Percentiles rank a stretch among this genome's conserved stretches.
Conservation (phyloP, 495 filamentous ascomycete genomes). For the Daldinia grandis region DNA sequence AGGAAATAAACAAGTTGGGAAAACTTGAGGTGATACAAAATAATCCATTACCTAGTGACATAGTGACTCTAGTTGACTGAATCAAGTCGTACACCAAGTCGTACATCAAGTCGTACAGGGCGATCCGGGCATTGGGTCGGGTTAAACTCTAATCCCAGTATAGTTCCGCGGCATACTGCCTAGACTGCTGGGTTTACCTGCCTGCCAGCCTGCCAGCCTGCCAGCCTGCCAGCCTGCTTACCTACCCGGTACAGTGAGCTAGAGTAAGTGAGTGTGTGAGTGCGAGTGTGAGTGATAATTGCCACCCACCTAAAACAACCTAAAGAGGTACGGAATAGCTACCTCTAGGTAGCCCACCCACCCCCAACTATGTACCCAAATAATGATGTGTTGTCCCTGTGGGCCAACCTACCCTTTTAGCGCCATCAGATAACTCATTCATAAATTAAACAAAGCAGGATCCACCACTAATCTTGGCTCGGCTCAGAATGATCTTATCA, state of each 20-base stretch:
- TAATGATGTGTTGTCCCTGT: conserved; percentile 31
- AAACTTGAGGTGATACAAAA: background rate
- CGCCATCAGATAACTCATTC: conserved; percentile 46
- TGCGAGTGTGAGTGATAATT: conserved; percentile 4
- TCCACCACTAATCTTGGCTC: conserved; percentile 23
- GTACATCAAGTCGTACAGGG: background rate
- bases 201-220: too few species aligned
- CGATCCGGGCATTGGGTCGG: conserved; percentile 1
- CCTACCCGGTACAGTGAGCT: background rate
- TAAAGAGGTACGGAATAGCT: too few species aligned
- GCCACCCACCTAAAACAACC: background rate
- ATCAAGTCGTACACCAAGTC: conserved; percentile 5
- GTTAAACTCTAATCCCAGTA: background rate
- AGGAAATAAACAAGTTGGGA: background rate
- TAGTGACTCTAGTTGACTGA: conserved; percentile 1
- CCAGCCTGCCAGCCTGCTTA: background rate
- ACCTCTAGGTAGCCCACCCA: too few species aligned
- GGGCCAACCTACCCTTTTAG: conserved; percentile 25
- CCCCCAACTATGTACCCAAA: background rate
- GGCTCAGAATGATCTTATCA: conserved; percentile 46
- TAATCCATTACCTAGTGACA: too few species aligned
- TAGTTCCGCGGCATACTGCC: background rate
- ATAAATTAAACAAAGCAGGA: conserved; percentile 20
- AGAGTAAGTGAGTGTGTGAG: too few species aligned
- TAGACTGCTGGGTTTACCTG: too few species aligned